phyloP scores from a whole-genome alignment of 2,329 filamentous ascomycete genomes.

The Fusarium bactridioides region DNA sequence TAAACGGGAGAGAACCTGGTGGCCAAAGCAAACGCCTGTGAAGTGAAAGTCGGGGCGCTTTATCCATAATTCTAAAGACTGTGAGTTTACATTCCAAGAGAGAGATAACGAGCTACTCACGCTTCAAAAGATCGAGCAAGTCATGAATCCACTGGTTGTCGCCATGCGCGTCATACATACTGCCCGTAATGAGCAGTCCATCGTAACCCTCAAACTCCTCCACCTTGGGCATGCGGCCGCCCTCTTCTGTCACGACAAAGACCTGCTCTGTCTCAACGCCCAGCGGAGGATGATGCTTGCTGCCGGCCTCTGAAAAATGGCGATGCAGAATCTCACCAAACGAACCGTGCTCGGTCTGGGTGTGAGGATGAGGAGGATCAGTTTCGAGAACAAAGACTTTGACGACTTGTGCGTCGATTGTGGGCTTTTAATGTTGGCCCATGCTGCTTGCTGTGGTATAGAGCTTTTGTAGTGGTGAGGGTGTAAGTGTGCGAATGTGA shows the following conservation, averaged over 20 bases:
- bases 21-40: slow-evolving; percentile 82
- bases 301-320: slow-evolving; percentile 60
- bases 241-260: slow-evolving; percentile 60
- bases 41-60: slow-evolving; percentile 62
- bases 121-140: slow-evolving; percentile 65
- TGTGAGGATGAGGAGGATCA: slow-evolving; percentile 62
- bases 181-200: slow-evolving; percentile 77
- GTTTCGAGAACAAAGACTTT: slow-evolving; percentile 65
- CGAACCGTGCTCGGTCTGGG: slow-evolving; percentile 55
- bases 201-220: slow-evolving; percentile 69
- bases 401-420: slow-evolving; percentile 40
- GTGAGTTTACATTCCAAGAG: neutral
- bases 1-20: slow-evolving; percentile 79
- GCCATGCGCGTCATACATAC: slow-evolving; percentile 74
- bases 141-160: slow-evolving; percentile 77
- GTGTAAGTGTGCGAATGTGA: neutral
- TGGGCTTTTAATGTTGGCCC: slow-evolving; percentile 41
- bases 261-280: slow-evolving; percentile 63
- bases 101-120: slow-evolving; percentile 37
- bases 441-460: slow-evolving; percentile 26
- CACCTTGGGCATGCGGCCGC: slow-evolving; percentile 55
- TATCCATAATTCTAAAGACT: slow-evolving; percentile 55
- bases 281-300: slow-evolving; percentile 60
- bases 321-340: slow-evolving; percentile 63
- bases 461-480: neutral